Evolutionary conservation across 169 alveolate species (phyloP).

Genomic region (Plasmodium billcollinsi): DNA sequence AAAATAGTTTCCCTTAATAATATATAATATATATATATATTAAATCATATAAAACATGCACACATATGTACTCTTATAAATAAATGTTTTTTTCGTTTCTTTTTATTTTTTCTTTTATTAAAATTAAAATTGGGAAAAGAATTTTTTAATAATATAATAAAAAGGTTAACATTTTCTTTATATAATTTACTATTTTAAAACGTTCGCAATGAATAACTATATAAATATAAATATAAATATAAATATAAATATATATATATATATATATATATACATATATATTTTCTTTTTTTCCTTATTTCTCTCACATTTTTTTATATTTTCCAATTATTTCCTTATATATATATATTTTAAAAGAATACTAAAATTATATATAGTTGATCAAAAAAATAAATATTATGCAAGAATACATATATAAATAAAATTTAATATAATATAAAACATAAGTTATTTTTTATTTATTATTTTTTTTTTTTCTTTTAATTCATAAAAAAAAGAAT

Average conservation of each 20-base stretch:
- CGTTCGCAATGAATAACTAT: too few relatives aligned
- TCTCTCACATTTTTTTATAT: neutral
- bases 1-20: too few relatives aligned
- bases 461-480: neutral
- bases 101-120: neutral
- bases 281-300: too few relatives aligned
- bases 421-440: neutral
- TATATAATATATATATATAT: neutral
- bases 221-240: too few relatives aligned
- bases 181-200: too few relatives aligned
- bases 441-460: neutral
- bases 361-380: slow-evolving; percentile 2
- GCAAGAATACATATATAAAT: slow-evolving; percentile 1
- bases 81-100: neutral
- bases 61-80: neutral
- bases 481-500: neutral
- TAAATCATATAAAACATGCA: neutral
- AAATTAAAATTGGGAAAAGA: neutral
- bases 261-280: too few relatives aligned
- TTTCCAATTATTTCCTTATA: neutral
- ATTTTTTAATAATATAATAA: neutral
- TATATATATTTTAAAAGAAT: neutral
- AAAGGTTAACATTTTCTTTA: neutral
- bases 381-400: neutral
- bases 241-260: too few relatives aligned